Evolutionary conservation across 2,329 filamentous ascomycete genomes (phyloP).

Genomic region (Pezicula radicicola): DNA sequence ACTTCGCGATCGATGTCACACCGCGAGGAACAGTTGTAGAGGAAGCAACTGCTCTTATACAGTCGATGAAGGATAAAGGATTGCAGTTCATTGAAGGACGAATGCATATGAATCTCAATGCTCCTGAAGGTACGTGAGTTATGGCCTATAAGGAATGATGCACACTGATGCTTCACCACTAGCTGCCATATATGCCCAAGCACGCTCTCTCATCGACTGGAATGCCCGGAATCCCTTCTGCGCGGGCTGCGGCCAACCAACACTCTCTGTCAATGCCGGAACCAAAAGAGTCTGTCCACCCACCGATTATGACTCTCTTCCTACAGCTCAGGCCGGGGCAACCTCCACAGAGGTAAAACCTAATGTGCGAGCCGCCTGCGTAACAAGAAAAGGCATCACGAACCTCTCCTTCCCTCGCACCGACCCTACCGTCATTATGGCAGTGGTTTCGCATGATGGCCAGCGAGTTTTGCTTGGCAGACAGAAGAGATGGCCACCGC

Average conservation of each 20-base stretch:
- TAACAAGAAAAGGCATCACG: constrained; percentile 78
- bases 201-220: constrained; percentile 88
- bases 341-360: constrained; percentile 34
- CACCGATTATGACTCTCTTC: constrained; percentile 50
- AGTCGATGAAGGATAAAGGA: constrained; percentile 57
- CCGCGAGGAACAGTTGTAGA: constrained; percentile 62
- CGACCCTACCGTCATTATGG: constrained; percentile 86
- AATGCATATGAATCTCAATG: constrained; percentile 44
- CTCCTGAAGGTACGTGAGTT: constrained; percentile 40
- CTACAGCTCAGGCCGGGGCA: constrained; percentile 34
- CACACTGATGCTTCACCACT: not conserved
- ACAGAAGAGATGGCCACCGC: constrained; percentile 74
- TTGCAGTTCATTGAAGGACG: constrained; percentile 65
- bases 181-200: constrained; percentile 91
- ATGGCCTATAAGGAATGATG: not conserved
- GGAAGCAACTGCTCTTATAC: constrained; percentile 58
- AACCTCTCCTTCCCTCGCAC: constrained; percentile 92
- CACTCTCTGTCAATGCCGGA: constrained; percentile 73
- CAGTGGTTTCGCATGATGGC: constrained; percentile 78
- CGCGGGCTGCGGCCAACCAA: constrained; percentile 80
- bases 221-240: constrained; percentile 92
- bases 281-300: constrained; percentile 79
- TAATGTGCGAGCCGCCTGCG: constrained; percentile 65
- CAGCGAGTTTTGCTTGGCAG: constrained; percentile 71
- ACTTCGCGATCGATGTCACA: constrained; percentile 88